phyloP scores from a whole-genome alignment of 1,139 yeast genomes.

The Diutina catenulata region DNA sequence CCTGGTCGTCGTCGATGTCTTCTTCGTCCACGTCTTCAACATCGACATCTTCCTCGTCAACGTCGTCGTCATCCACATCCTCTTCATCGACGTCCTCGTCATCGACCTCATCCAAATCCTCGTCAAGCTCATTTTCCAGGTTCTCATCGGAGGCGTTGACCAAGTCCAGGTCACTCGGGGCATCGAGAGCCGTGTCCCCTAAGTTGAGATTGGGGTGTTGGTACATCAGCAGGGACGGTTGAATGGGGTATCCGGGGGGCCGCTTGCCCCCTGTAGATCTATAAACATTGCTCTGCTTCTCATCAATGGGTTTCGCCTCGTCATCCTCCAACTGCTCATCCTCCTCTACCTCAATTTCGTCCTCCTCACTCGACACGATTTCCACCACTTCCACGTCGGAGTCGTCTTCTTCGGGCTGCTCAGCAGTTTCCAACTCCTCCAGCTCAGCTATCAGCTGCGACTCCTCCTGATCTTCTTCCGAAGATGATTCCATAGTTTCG shows the following conservation, averaged over 20 bases:
- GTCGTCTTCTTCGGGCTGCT: neutral
- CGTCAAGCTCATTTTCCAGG: neutral
- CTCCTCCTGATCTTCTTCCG: too few species aligned
- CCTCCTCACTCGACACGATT: neutral
- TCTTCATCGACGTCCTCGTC: conserved; percentile 1
- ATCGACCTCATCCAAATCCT: conserved; percentile 5
- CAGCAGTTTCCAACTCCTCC: neutral
- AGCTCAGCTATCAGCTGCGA: neutral
- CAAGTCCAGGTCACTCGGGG: too few species aligned
- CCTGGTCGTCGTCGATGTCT: neutral
- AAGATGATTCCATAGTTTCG: too few species aligned
- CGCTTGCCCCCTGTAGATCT: neutral
- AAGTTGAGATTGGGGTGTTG: too few species aligned
- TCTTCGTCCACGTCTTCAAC: conserved; percentile 5
- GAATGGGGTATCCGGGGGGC: too few species aligned
- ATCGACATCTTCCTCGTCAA: conserved; percentile 7
- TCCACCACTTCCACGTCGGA: too few species aligned
- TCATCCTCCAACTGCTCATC: neutral
- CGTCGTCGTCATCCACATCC: neutral
- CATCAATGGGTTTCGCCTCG: neutral
- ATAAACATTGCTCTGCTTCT: neutral
- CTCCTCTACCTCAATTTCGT: neutral
- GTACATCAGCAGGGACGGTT: too few species aligned
- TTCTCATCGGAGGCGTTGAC: neutral
- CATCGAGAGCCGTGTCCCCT: too few species aligned